These are phyloP conservation scores for Endocladia muricata DNA, from an alignment of 31 red algal species.

Conservation along the genomic window DNA sequence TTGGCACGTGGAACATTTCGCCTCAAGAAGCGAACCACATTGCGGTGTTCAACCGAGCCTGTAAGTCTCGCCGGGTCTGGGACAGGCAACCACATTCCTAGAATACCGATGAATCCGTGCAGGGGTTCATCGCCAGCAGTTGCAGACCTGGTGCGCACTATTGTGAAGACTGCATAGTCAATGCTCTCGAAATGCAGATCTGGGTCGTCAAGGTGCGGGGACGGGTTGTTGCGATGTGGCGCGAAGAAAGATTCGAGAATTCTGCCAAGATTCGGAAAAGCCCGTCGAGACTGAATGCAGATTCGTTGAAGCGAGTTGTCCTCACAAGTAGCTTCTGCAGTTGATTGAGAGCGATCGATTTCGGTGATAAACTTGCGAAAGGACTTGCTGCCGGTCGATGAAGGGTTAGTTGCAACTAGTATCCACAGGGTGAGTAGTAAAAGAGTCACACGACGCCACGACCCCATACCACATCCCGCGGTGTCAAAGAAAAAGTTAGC, in stretches of 20 bases:
- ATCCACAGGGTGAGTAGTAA: neutral
- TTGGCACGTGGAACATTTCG: slow-evolving; percentile 7
- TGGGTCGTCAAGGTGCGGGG: neutral
- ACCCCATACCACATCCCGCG: slow-evolving; percentile 21
- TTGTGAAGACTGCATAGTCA: slow-evolving; percentile 62
- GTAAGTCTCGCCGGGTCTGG: slow-evolving; percentile 44
- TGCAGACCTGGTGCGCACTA: slow-evolving; percentile 21
- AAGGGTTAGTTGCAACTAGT: slow-evolving; percentile 13
- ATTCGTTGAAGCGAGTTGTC: neutral
- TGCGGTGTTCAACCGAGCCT: slow-evolving; percentile 41
- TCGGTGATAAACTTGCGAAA: slow-evolving; percentile 15
- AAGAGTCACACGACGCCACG: neutral
- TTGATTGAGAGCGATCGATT: neutral
- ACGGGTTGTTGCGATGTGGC: slow-evolving; percentile 21
- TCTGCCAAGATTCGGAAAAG: slow-evolving; percentile 23
- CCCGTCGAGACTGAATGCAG: slow-evolving; percentile 39
- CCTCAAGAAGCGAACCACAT: slow-evolving; percentile 34
- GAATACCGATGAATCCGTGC: slow-evolving; percentile 47
- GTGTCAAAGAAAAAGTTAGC: neutral
- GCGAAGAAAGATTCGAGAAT: slow-evolving; percentile 43
- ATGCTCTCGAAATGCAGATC: slow-evolving; percentile 35
- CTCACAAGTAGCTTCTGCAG: neutral
- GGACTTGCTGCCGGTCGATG: neutral
- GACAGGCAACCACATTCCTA: slow-evolving; percentile 44
- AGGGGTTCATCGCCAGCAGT: neutral